These are phyloP conservation scores for Amanita thiersii DNA, from an alignment of 768 basidiomycete genomes.

Conservation along the genomic window DNA sequence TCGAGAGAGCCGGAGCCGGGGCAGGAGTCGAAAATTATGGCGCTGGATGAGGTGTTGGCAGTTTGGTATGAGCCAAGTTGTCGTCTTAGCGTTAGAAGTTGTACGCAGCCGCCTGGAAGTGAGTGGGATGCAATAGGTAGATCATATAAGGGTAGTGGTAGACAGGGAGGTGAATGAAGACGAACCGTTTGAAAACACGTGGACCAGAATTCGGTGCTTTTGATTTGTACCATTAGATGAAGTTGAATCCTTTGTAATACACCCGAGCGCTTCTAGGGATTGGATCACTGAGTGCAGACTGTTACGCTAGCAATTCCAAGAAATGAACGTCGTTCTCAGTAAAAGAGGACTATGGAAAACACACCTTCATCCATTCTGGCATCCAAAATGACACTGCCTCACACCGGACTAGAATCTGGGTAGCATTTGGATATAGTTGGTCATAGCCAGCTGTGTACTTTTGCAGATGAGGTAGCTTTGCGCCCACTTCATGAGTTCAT, in stretches of 20 bases:
- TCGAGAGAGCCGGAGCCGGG: constrained; percentile 27
- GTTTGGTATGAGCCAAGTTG: constrained; percentile 16
- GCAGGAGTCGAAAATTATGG: constrained; percentile 37
- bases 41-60: constrained; percentile 16
- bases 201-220: constrained; percentile 30
- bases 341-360: constrained; percentile 10
- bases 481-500: constrained; percentile 28
- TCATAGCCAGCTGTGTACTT: constrained; percentile 36
- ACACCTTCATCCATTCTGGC: constrained; percentile 21
- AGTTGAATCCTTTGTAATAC: too few species aligned
- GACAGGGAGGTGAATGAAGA: background rate
- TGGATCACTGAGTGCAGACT: constrained; percentile 27
- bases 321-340: background rate
- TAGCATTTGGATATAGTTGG: constrained; percentile 33
- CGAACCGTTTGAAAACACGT: constrained; percentile 42
- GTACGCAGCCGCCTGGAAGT: constrained; percentile 30
- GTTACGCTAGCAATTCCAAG: constrained; percentile 17
- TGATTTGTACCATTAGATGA: constrained; percentile 5
- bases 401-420: constrained; percentile 31
- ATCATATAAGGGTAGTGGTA: background rate
- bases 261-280: constrained; percentile 26
- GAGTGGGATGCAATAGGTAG: background rate
- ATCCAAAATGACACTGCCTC: constrained; percentile 28
- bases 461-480: constrained; percentile 31
- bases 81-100: constrained; percentile 25